Evolutionary conservation across 139 green algal species (phyloP), one percentile per base, ranked within the genome.

Genomic region (Chlorella sp.): DNA sequence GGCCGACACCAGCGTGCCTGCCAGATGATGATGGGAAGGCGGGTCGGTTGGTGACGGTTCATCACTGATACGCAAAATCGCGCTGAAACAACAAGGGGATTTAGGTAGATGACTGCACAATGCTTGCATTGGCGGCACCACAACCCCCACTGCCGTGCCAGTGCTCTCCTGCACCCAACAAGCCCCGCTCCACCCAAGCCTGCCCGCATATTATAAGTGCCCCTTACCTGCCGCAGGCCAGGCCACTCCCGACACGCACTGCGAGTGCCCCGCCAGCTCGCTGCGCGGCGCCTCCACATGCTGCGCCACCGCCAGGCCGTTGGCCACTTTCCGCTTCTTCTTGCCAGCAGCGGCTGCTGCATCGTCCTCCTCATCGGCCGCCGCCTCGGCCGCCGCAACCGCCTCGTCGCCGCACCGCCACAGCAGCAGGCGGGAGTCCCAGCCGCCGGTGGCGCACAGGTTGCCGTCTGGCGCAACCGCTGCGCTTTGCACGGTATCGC

Each of bases 341-440:
- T 84, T 87, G 51, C 48, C 80, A 3, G 70, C 79, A 22, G 69
- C 64, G 30, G 32, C 84, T 11, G 62, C 74, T 43, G 48, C 65
- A 44, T 13, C 75, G 34, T 32, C 76, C 24, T 80, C 83, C 30
- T 67, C 73, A n/a, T 65, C 75, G 48, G 67, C 68, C 9, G 46
- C 74, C 14, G 68, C 75, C 43, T 84, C 80, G 8, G 64, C 80
- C 38, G 82, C 85, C 34, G 62, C 81, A 36, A 80, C 76, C 65
- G 43, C 62, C 26, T 38, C 41, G 43, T 86, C 56, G 30, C 89
- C 93, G 54, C 79, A 88, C 26, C 82, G 85, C 93, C 92, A 97
- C 34, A 97, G 40, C 74, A 91, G 84, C 34, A 96, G 68, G n/a
- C 70, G 34, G 54, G 87, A 87, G 74, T 98, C 95, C 95, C 95